Evolutionary conservation across 192 early-diverging fungal species (phyloP), one percentile per base, ranked within the genome.

Genomic region (Lobosporangium transversale): DNA sequence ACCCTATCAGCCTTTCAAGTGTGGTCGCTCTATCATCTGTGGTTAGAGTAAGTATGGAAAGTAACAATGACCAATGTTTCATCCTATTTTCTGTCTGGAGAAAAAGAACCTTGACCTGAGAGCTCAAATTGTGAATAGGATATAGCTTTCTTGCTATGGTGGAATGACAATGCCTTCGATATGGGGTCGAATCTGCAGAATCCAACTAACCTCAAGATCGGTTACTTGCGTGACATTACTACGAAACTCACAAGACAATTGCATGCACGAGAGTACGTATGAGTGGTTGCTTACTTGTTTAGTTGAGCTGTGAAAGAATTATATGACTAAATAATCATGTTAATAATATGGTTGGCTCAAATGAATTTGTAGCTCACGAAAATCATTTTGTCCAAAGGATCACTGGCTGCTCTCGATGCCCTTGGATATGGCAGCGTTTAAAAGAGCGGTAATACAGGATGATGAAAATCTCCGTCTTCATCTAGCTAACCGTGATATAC

Each of bases 71-170:
- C n/a, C 17, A 48, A 51, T n/a, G n/a, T n/a, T n/a, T n/a, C n/a
- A n/a, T n/a, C n/a, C n/a, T n/a, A n/a, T n/a, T n/a, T n/a, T n/a
- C n/a, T n/a, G n/a, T n/a, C n/a, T n/a, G n/a, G n/a, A n/a, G n/a
- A n/a, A n/a, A n/a, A n/a, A n/a, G n/a, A n/a, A n/a, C n/a, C n/a
- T n/a, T n/a, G n/a, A n/a, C n/a, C n/a, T n/a, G n/a, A n/a, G n/a
- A n/a, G n/a, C n/a, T n/a, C n/a, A n/a, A n/a, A n/a, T n/a, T n/a
- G n/a, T 36, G n/a, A 9, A 8, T 82, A 88, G 83, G 90, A 91
- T 62, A 86, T 94, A 29, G 83, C 90, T 1, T 96, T 95, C 84
- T 55, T 84, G 2, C 55, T 95, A 29, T 89, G 87, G 76, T 95
- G 95, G 94, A 86, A 86, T 37, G 67, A 76, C 54, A 66, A 70